Evolutionary conservation across 2,329 filamentous ascomycete species (phyloP).

Genomic region (Paraphaeosphaeria sporulosa): DNA sequence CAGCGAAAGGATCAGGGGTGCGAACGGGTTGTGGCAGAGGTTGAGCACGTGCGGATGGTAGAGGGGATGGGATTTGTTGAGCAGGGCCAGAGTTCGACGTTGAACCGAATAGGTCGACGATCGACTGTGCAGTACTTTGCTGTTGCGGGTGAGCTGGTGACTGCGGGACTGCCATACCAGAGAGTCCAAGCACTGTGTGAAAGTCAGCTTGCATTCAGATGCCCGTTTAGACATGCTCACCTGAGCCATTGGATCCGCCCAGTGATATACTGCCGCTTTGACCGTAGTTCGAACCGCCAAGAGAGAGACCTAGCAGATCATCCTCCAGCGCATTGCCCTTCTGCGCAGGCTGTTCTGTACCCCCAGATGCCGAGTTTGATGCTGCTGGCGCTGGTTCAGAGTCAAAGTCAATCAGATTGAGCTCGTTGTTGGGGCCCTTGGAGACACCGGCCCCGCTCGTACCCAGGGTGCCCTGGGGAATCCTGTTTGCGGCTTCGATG

Average conservation of each 20-base stretch:
- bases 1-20: conserved; percentile 67
- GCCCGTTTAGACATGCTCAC: conserved; percentile 21
- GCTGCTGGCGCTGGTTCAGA: conserved; percentile 62
- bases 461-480: conserved; percentile 81
- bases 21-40: conserved; percentile 43
- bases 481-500: conserved; percentile 79
- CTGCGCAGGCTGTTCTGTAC: conserved; percentile 53
- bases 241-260: conserved; percentile 62
- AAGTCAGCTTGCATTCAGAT: conserved; percentile 21
- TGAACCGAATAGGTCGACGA: conserved; percentile 65
- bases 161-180: conserved; percentile 42
- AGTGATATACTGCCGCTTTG: conserved; percentile 84
- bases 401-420: conserved; percentile 92
- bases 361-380: conserved; percentile 42
- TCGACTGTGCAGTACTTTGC: conserved; percentile 57
- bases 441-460: conserved; percentile 69
- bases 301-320: conserved; percentile 86
- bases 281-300: conserved; percentile 72
- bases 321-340: conserved; percentile 79
- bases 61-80: conserved; percentile 56
- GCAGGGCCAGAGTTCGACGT: conserved; percentile 51
- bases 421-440: conserved; percentile 75
- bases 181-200: conserved; percentile 39
- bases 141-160: conserved; percentile 44
- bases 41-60: conserved; percentile 50